Conservation (phyloP, 768 basidiomycete species). For the Podaxis sp. region DNA sequence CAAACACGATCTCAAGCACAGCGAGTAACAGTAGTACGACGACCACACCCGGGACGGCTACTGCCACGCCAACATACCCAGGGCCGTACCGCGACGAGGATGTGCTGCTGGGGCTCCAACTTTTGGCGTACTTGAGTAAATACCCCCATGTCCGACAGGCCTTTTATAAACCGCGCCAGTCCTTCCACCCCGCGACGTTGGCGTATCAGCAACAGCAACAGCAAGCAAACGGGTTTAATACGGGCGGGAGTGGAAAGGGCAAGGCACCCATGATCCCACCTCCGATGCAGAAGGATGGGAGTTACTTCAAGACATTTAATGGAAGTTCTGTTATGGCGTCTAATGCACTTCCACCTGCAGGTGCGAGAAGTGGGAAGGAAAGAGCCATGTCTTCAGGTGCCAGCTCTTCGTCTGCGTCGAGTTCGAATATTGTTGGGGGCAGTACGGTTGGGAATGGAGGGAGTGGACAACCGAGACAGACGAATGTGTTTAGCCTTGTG, state of each 20-base stretch:
- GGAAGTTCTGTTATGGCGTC: slow-evolving; percentile 8
- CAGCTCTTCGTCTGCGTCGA: slow-evolving; percentile 7
- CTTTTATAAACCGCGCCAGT: slow-evolving; percentile 84
- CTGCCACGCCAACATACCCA: slow-evolving; percentile 27
- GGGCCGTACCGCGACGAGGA: slow-evolving; percentile 94
- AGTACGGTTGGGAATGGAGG: not conserved
- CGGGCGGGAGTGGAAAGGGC: slow-evolving; percentile 39
- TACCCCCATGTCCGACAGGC: slow-evolving; percentile 96
- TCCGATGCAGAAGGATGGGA: slow-evolving; percentile 12
- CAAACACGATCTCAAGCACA: slow-evolving; percentile 23
- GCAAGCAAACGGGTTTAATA: not conserved
- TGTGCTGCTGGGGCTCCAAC: slow-evolving; percentile 84
- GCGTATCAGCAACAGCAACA: slow-evolving; percentile 24
- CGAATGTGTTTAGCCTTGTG: slow-evolving; percentile 94
- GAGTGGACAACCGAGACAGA: slow-evolving; percentile 43
- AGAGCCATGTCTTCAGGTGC: slow-evolving; percentile 11
- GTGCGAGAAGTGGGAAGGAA: slow-evolving; percentile 16
- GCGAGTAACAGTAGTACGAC: slow-evolving; percentile 9
- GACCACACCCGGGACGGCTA: slow-evolving; percentile 28
- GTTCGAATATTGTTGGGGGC: not conserved
- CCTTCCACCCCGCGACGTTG: slow-evolving; percentile 77
- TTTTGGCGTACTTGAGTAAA: slow-evolving; percentile 95
- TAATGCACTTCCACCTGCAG: not conserved
- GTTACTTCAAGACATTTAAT: slow-evolving; percentile 14
- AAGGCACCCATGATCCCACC: slow-evolving; percentile 32